A percentile compares a stretch with the other conserved stretches of the same genome.
phyloP scores from a whole-genome alignment of 108 stramenopile species.

The Craspedostauros australis region DNA sequence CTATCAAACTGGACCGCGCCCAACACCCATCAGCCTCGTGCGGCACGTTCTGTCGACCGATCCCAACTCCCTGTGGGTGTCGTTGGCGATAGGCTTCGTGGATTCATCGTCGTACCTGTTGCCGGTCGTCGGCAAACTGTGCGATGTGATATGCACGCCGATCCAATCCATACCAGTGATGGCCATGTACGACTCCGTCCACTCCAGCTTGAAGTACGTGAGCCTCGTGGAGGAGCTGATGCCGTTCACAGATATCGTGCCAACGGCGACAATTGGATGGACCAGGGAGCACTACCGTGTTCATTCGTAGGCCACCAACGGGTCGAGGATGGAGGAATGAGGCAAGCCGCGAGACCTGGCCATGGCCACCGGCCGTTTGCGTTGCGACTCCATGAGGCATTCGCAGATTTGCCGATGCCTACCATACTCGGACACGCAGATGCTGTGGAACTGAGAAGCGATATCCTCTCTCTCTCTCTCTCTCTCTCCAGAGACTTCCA shows the following conservation, averaged over 20 bases:
- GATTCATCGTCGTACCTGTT: slow-evolving; percentile 75
- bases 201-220: slow-evolving; percentile 73
- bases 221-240: slow-evolving; percentile 79
- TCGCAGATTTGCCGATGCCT: too few relatives aligned
- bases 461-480: too few relatives aligned
- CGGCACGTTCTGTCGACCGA: slow-evolving; percentile 52
- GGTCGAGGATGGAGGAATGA: too few relatives aligned
- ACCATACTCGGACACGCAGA: too few relatives aligned
- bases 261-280: slow-evolving; percentile 88
- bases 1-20: slow-evolving; percentile 78
- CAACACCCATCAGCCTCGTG: slow-evolving; percentile 49
- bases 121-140: slow-evolving; percentile 80
- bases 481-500: too few relatives aligned
- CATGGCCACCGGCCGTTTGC: too few relatives aligned
- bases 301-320: too few relatives aligned
- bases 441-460: too few relatives aligned
- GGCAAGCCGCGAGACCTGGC: too few relatives aligned
- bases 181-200: slow-evolving; percentile 77
- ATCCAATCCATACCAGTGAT: slow-evolving; percentile 72
- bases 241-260: slow-evolving; percentile 92
- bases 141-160: slow-evolving; percentile 89
- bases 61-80: slow-evolving; percentile 52
- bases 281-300: too few relatives aligned
- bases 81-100: slow-evolving; percentile 70
- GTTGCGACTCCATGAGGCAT: too few relatives aligned